A percentile compares a stretch with the other conserved stretches of the same genome.
phyloP scores from a whole-genome alignment of 2,329 filamentous ascomycete species.

The Cordyceps fumosorosea region DNA sequence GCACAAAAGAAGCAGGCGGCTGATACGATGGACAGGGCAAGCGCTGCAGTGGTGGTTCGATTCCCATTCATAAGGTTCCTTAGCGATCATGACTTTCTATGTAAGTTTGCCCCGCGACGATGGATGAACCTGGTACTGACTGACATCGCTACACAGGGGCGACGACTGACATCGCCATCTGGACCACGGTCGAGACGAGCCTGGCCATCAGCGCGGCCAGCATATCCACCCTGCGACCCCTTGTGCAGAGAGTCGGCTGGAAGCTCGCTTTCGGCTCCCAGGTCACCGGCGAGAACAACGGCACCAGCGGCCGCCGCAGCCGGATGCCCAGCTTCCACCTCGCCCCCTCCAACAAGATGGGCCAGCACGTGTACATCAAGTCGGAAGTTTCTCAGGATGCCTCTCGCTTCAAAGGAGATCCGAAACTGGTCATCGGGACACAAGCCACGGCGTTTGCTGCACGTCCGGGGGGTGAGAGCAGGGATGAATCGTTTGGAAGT shows the following conservation, averaged over 20 bases:
- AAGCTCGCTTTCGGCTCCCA: conserved; percentile 23
- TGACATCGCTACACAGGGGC: conserved; percentile 23
- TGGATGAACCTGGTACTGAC: not conserved
- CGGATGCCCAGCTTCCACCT: not conserved
- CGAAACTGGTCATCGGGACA: not conserved
- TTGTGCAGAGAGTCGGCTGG: conserved; percentile 29
- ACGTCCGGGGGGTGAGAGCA: not conserved
- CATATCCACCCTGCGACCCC: conserved; percentile 40
- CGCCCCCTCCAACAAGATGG: not conserved
- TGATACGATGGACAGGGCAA: conserved; percentile 31
- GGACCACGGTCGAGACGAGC: conserved; percentile 41
- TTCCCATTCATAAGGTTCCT: conserved; percentile 33
- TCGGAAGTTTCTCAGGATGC: conserved; percentile 1
- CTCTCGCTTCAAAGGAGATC: not conserved
- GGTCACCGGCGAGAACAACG: not conserved
- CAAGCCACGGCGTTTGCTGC: not conserved
- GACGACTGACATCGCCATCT: conserved; percentile 40
- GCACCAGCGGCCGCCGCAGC: not conserved
- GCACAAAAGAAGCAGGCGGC: not conserved
- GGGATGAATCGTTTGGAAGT: not conserved
- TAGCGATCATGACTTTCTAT: conserved; percentile 36
- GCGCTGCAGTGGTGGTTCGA: conserved; percentile 36
- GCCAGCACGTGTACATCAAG: conserved; percentile 3
- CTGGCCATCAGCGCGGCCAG: conserved; percentile 43
- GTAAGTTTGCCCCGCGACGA: conserved; percentile 21